These are phyloP conservation scores for Mortierella sp. DNA, from an alignment of 371 early-diverging fungal genomes.

Conservation along the genomic window DNA sequence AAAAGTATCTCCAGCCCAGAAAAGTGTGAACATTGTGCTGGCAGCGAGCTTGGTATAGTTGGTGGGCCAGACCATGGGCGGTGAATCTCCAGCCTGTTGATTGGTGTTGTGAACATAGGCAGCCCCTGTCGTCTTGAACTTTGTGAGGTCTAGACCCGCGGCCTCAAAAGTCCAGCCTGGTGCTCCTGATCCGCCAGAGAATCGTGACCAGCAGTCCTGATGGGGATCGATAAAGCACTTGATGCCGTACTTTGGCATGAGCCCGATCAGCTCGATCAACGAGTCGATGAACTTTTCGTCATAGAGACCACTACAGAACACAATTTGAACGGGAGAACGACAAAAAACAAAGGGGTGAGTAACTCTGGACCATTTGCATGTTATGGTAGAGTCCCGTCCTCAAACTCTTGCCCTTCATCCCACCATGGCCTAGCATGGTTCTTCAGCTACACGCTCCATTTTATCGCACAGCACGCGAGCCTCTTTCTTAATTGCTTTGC, in stretches of 20 bases:
- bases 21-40: conserved; percentile 89
- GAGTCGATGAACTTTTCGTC: conserved; percentile 88
- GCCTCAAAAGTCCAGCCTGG: conserved; percentile 82
- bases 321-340: neutral
- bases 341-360: neutral
- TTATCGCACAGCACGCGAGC: neutral
- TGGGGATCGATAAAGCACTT: conserved; percentile 87
- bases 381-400: neutral
- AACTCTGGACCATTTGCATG: neutral
- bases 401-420: neutral
- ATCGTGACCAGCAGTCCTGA: conserved; percentile 82
- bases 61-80: conserved; percentile 90
- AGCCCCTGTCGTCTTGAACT: conserved; percentile 80
- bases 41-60: conserved; percentile 86
- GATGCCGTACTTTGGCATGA: conserved; percentile 80
- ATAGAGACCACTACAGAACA: conserved; percentile 69
- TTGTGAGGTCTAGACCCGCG: conserved; percentile 76
- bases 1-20: conserved; percentile 84
- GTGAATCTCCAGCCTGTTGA: conserved; percentile 71
- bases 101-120: conserved; percentile 84
- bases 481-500: conserved; percentile 22
- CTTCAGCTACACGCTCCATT: neutral
- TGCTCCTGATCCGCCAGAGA: conserved; percentile 78
- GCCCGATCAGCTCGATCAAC: conserved; percentile 68
- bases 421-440: neutral